Percentiles rank a stretch among this genome's conserved stretches.
phyloP scores from a whole-genome alignment of 179 eudicot genomes.

The Gypsophila paniculata region DNA sequence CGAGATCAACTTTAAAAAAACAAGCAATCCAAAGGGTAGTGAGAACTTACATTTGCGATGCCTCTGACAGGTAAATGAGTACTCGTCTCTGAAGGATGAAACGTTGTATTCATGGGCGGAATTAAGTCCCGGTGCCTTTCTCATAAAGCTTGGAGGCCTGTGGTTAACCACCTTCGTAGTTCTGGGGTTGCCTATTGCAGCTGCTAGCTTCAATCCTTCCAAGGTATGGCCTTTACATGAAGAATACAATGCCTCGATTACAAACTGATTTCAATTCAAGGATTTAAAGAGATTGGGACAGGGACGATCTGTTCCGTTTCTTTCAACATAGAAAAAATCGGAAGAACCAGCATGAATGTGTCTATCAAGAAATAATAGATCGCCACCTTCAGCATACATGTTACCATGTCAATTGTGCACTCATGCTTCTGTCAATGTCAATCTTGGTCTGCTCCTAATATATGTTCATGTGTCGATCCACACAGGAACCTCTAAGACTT shows the following conservation, averaged over 20 bases:
- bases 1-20: slow-evolving; percentile 1
- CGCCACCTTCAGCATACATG: background rate
- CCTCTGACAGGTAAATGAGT: slow-evolving; percentile 72
- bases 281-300: no score
- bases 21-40: background rate
- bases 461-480: slow-evolving; percentile 16
- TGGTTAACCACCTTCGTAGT: slow-evolving; percentile 79
- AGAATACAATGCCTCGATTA: background rate
- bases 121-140: slow-evolving; percentile 64
- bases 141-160: slow-evolving; percentile 78
- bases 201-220: slow-evolving; percentile 95
- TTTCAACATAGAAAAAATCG: no score
- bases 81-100: slow-evolving; percentile 75
- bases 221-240: slow-evolving; percentile 39
- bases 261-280: no score
- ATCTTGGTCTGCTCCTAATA: background rate
- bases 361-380: background rate
- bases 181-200: slow-evolving; percentile 82
- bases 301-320: no score
- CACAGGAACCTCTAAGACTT: slow-evolving; percentile 83
- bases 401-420: background rate
- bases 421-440: background rate
- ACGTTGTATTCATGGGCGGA: slow-evolving; percentile 93
- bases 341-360: background rate
- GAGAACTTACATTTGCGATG: slow-evolving; percentile 12